phyloP scores from a whole-genome alignment of 768 basidiomycete genomes.

The Hygrocybe punicea region DNA sequence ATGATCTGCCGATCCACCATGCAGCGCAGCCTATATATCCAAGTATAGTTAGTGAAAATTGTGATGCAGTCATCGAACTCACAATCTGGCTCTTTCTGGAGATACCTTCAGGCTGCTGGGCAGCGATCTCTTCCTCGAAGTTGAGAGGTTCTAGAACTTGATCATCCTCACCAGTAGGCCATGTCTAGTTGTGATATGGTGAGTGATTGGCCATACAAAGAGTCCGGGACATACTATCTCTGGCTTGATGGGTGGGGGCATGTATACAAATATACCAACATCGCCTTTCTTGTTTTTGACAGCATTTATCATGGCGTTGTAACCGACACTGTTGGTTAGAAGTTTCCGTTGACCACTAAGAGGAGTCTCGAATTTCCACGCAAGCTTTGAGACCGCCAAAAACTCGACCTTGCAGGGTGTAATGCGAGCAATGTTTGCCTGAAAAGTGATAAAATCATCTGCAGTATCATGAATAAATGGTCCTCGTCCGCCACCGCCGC shows the following conservation, averaged over 20 bases:
- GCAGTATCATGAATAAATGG: not conserved
- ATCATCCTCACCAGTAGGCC: too few relatives aligned
- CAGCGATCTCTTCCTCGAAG: too few relatives aligned
- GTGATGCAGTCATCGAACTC: too few relatives aligned
- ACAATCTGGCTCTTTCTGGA: too few relatives aligned
- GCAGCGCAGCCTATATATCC: too few relatives aligned
- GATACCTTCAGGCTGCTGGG: too few relatives aligned
- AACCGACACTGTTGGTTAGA: not conserved
- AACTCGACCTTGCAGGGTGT: not conserved
- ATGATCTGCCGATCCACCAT: too few relatives aligned
- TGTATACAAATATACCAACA: not conserved
- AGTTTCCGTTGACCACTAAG: not conserved
- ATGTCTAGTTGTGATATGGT: too few relatives aligned
- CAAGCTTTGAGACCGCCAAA: not conserved
- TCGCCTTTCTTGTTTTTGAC: not conserved
- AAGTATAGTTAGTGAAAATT: too few relatives aligned
- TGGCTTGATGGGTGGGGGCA: not conserved
- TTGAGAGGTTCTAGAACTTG: too few relatives aligned
- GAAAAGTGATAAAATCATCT: not conserved
- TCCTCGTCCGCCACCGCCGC: too few relatives aligned
- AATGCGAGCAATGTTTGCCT: not conserved
- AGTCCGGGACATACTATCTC: not conserved
- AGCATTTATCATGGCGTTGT: not conserved
- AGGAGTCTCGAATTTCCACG: not conserved
- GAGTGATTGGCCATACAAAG: not conserved